Base-by-base conservation (phyloP, 2,329 filamentous ascomycete species). In the Scytalidium lignicola region DNA sequence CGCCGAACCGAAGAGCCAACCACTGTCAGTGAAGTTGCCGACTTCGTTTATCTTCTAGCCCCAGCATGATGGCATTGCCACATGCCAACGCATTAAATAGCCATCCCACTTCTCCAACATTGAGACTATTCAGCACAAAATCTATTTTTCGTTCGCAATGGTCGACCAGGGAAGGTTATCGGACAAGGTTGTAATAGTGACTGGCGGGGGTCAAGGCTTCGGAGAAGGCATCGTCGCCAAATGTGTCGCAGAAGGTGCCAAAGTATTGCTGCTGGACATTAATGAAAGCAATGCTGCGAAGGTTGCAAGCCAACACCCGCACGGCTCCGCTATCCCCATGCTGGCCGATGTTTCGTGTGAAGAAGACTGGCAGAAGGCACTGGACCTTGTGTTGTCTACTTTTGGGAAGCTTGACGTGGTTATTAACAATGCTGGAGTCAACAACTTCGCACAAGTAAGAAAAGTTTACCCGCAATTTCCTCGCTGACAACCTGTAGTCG, bases 391-490 rank as follows among this genome's bases (percentile, higher is more conserved):
- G 10, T 9, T 43, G 7, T n/a, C 18, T 7, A 23, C 7, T 7
- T 41, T 13, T n/a, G 62, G 64, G 5, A 50, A 56, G 5, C 49
- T 71, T 8, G 70, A 72, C 29, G 56, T 72, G 15, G 49, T 73
- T 2, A 55, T 73, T 41, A 68, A 67, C 50, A 74, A 71, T 51
- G 69, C 70, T 0, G 71, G 68, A 3, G 68, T 67, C 18, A 22
- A 2, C 17, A 20, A 43, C 41, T 19, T 12, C 7, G 21, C 17
- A 7, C 7, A 7, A 28, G 26, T 28, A 28, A 7, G 26, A 28
- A 28, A 7, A 7, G 7, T 7, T 28, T 7, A 7, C 26, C 13
- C 13, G 26, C 7, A 28, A 7, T 28, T 28, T 28, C 26, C 13
- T 28, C 7, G 26, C 13, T 28, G 26, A 7, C 26, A 7, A 7